Percentiles rank a stretch among this genome's conserved stretches.
Conservation (phyloP, 2,329 filamentous ascomycete genomes). For the Phoma sp. region DNA sequence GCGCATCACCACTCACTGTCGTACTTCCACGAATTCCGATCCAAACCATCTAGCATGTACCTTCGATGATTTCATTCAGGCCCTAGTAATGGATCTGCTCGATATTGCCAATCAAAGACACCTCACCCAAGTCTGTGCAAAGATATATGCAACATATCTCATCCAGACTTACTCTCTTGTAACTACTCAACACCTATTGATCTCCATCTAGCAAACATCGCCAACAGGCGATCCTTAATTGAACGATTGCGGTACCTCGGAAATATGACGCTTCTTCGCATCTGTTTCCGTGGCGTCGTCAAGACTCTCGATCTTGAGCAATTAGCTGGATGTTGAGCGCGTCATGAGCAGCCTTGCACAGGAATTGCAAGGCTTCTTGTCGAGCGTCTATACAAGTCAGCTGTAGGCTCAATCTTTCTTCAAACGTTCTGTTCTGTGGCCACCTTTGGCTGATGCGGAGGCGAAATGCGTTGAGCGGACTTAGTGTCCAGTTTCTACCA, state of each 20-base stretch:
- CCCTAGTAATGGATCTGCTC: too few species aligned
- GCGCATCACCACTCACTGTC: background rate
- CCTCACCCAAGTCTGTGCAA: too few species aligned
- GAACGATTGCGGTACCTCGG: background rate
- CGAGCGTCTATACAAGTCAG: too few species aligned
- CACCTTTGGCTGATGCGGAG: too few species aligned
- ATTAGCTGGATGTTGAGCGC: background rate
- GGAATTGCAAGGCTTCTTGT: background rate
- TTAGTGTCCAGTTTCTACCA: too few species aligned
- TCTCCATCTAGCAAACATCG: background rate
- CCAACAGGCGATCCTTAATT: background rate
- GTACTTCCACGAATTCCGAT: background rate
- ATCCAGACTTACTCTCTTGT: background rate
- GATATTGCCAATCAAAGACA: too few species aligned
- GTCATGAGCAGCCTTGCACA: background rate
- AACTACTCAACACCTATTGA: background rate
- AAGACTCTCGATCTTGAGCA: background rate
- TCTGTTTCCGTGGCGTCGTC: background rate
- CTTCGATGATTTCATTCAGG: too few species aligned
- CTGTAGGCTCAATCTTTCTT: too few species aligned
- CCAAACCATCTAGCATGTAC: too few species aligned
- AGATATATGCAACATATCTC: too few species aligned
- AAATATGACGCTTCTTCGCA: background rate
- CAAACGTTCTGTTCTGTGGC: too few species aligned
- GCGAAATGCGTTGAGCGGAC: background rate